These are phyloP conservation scores for Colletotrichum eremochloae DNA, from an alignment of 2,329 filamentous ascomycete species.

Conservation along the genomic window DNA sequence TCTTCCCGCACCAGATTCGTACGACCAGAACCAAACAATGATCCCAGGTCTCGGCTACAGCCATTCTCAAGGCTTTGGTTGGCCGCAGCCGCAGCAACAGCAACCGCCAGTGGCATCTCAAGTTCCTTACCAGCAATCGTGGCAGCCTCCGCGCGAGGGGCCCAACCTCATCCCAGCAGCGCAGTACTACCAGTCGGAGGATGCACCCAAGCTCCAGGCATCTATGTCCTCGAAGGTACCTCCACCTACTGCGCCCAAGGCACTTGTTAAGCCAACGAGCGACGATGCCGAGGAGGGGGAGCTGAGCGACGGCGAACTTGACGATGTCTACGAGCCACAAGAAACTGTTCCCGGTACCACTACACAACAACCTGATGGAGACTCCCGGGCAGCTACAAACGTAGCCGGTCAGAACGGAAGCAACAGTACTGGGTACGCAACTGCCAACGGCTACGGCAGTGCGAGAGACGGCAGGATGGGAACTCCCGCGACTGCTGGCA, in stretches of 20 bases:
- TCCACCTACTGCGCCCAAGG: conserved; percentile 4
- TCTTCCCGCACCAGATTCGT: conserved; percentile 27
- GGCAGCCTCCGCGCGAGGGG: conserved; percentile 30
- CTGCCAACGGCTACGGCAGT: neutral
- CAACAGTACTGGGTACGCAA: neutral
- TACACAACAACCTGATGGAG: neutral
- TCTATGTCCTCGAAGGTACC: neutral
- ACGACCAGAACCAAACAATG: conserved; percentile 43
- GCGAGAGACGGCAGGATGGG: conserved; percentile 4
- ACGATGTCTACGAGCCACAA: conserved; percentile 66
- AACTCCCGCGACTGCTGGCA: conserved; percentile 4
- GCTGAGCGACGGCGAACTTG: conserved; percentile 76
- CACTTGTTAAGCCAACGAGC: neutral
- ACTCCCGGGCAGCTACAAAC: neutral
- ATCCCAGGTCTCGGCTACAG: conserved; percentile 47
- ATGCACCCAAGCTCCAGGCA: conserved; percentile 36
- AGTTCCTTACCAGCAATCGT: conserved; percentile 23
- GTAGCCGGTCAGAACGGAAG: neutral
- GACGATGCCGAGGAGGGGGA: conserved; percentile 75
- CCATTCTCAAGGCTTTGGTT: conserved; percentile 22
- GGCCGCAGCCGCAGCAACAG: conserved; percentile 24
- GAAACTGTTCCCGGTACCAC: conserved; percentile 16
- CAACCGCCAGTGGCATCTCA: neutral
- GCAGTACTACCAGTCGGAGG: conserved; percentile 38
- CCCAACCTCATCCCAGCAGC: conserved; percentile 43